These are phyloP conservation scores for Cyphellophora europaea DNA, from an alignment of 2,329 filamentous ascomycete genomes.

Conservation along the genomic window DNA sequence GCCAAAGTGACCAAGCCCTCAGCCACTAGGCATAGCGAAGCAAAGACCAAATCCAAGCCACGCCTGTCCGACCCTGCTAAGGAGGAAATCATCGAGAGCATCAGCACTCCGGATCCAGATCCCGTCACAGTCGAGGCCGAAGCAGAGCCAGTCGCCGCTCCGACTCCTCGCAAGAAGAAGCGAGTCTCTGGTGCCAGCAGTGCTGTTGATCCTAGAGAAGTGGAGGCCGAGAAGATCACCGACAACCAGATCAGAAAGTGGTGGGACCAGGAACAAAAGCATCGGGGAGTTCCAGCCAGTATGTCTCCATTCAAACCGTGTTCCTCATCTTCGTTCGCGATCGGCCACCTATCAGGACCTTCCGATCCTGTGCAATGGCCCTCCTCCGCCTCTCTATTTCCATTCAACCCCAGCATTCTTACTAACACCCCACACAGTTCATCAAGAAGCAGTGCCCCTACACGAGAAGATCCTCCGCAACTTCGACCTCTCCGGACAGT, in stretches of 20 bases:
- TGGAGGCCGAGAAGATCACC: slow-evolving; percentile 52
- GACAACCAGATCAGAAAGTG: slow-evolving; percentile 65
- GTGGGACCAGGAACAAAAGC: slow-evolving; percentile 64
- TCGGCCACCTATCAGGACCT: no score
- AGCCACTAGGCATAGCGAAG: slow-evolving; percentile 22
- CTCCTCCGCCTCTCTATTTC: neutral
- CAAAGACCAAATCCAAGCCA: slow-evolving; percentile 20
- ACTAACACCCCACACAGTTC: no score
- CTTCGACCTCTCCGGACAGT: slow-evolving; percentile 87
- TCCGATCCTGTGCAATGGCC: no score
- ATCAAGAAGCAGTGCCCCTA: slow-evolving; percentile 62
- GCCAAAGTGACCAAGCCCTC: slow-evolving; percentile 51
- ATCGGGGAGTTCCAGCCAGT: no score
- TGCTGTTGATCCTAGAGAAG: slow-evolving; percentile 21
- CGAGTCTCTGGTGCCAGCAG: slow-evolving; percentile 18
- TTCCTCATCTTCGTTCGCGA: no score
- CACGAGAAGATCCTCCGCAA: slow-evolving; percentile 83
- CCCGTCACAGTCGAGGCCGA: slow-evolving; percentile 21
- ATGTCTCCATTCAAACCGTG: no score
- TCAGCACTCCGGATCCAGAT: slow-evolving; percentile 9
- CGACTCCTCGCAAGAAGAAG: slow-evolving; percentile 8
- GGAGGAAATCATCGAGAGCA: slow-evolving; percentile 7
- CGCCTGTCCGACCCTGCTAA: slow-evolving; percentile 15
- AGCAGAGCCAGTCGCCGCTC: slow-evolving; percentile 15
- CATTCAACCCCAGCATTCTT: no score